Percentiles rank a stretch among this genome's conserved stretches.
phyloP scores from a whole-genome alignment of 805 yeast species.

The Yueomyces sinensis region DNA sequence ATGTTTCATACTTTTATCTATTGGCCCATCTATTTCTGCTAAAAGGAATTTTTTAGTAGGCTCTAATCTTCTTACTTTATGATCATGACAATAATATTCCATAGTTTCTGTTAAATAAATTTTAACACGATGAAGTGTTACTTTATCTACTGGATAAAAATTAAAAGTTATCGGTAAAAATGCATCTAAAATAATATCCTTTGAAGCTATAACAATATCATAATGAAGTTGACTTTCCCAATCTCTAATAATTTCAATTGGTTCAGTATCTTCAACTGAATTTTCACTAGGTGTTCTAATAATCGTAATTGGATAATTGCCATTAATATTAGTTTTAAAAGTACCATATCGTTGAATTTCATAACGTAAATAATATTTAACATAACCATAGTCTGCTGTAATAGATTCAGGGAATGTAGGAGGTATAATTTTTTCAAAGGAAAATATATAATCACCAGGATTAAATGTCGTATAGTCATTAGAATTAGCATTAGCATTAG shows the following conservation, averaged over 20 bases:
- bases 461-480: slow-evolving; percentile 30
- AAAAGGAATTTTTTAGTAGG: slow-evolving; percentile 72
- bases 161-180: slow-evolving; percentile 74
- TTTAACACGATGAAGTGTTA: slow-evolving; percentile 74
- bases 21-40: slow-evolving; percentile 62
- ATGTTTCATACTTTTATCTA: slow-evolving; percentile 17
- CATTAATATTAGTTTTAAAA: slow-evolving; percentile 64
- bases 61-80: slow-evolving; percentile 84
- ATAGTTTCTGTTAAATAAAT: slow-evolving; percentile 77
- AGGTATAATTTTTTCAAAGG: slow-evolving; percentile 81
- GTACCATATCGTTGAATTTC: slow-evolving; percentile 67
- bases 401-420: slow-evolving; percentile 73
- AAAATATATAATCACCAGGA: slow-evolving; percentile 87
- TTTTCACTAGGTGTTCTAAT: slow-evolving; percentile 68
- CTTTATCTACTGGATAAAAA: slow-evolving; percentile 74
- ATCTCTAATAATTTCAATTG: slow-evolving; percentile 76
- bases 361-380: slow-evolving; percentile 57
- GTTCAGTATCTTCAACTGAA: slow-evolving; percentile 81
- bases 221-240: slow-evolving; percentile 91
- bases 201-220: slow-evolving; percentile 84
- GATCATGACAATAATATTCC: slow-evolving; percentile 78
- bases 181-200: slow-evolving; percentile 73
- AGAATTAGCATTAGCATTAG: not conserved
- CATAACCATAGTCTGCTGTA: slow-evolving; percentile 69
- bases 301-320: slow-evolving; percentile 48